These are phyloP conservation scores for Cucurbita ficifolia DNA, from an alignment of 306 rosid species.

Conservation along the genomic window DNA sequence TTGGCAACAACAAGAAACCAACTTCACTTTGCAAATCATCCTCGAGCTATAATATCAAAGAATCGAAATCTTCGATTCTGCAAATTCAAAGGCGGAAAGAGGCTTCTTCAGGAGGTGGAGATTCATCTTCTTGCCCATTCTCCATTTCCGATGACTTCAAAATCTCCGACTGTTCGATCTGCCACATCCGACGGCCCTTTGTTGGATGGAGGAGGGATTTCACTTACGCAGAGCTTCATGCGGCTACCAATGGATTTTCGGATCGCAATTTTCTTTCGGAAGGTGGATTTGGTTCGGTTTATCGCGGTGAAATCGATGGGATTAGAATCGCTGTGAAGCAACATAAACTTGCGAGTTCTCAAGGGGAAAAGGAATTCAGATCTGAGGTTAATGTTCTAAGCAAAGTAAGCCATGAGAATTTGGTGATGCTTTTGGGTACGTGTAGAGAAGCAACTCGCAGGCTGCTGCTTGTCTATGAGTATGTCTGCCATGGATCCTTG, in stretches of 20 bases:
- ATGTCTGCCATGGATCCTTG: slow-evolving; percentile 72
- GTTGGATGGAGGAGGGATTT: slow-evolving; percentile 45
- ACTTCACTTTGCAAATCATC: not conserved
- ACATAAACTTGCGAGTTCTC: slow-evolving; percentile 46
- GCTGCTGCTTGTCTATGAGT: slow-evolving; percentile 84
- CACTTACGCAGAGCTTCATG: slow-evolving; percentile 34
- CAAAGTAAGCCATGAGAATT: slow-evolving; percentile 73
- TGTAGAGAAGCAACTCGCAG: slow-evolving; percentile 55
- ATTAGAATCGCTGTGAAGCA: slow-evolving; percentile 65
- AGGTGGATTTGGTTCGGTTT: slow-evolving; percentile 83
- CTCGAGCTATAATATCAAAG: not conserved
- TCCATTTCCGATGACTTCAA: slow-evolving; percentile 20
- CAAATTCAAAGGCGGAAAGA: not conserved
- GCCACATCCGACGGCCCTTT: slow-evolving; percentile 45
- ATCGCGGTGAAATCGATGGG: slow-evolving; percentile 41
- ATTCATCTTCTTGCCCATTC: not conserved
- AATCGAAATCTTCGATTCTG: not conserved
- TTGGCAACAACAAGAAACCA: not conserved
- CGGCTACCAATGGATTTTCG: slow-evolving; percentile 51
- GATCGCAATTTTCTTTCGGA: slow-evolving; percentile 46
- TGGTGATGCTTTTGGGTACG: slow-evolving; percentile 65
- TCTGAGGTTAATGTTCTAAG: slow-evolving; percentile 63
- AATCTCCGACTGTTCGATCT: slow-evolving; percentile 32
- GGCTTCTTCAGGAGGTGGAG: not conserved
- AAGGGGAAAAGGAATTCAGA: slow-evolving; percentile 74